phyloP scores from a whole-genome alignment of 2,329 filamentous ascomycete genomes.

The Nemania sp. region DNA sequence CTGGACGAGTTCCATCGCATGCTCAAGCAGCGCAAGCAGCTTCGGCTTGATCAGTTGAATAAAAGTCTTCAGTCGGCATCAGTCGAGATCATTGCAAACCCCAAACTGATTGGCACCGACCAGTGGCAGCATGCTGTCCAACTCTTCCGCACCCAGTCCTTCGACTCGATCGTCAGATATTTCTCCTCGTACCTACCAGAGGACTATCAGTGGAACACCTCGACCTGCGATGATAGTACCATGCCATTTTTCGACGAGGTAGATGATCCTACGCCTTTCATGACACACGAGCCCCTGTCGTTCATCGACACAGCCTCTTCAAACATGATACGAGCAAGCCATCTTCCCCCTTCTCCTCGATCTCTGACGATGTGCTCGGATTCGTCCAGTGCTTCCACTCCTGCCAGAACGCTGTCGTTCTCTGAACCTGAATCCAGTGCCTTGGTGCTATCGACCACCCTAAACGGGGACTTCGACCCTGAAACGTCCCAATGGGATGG shows the following conservation, averaged over 20 bases:
- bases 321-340: conserved; percentile 35
- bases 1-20: conserved; percentile 58
- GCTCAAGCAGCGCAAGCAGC: conserved; percentile 57
- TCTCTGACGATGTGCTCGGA: conserved; percentile 55
- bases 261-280: conserved; percentile 45
- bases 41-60: conserved; percentile 60
- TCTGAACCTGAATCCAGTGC: conserved; percentile 55
- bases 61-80: conserved; percentile 60
- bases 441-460: conserved; percentile 41
- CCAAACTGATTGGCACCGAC: conserved; percentile 60
- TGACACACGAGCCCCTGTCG: conserved; percentile 52
- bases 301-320: conserved; percentile 34
- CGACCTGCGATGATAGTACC: conserved; percentile 38
- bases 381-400: conserved; percentile 49
- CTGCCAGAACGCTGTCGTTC: conserved; percentile 56
- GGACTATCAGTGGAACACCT: conserved; percentile 50
- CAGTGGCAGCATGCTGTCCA: conserved; percentile 64
- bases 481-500: conserved; percentile 51
- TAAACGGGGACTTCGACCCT: conserved; percentile 48
- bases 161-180: conserved; percentile 64
- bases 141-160: conserved; percentile 62
- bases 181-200: conserved; percentile 63
- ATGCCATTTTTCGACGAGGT: conserved; percentile 48
- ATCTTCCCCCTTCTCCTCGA: conserved; percentile 52
- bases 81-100: conserved; percentile 65